Evolutionary conservation across 2,329 filamentous ascomycete species (phyloP), one percentile per base, ranked within the genome.

Genomic region (Sordariomycetes sp.): DNA sequence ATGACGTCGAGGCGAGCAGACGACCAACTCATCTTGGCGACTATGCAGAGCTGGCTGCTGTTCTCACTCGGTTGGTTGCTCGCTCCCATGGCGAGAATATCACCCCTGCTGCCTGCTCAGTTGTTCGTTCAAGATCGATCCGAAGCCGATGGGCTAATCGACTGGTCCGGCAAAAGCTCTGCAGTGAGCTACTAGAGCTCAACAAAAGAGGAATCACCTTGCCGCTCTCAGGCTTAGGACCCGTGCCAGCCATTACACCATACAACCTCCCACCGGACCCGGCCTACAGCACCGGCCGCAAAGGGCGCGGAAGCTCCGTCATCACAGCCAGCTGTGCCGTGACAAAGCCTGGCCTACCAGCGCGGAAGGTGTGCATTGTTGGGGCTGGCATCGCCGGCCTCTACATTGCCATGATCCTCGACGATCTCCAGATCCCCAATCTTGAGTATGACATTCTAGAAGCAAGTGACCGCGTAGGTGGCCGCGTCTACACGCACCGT

Each of bases 361-460:
- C 30, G 19, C 26, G 27, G 8, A 40, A 39, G 14, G 42, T 57
- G 8, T 48, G 55, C 32, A 60, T 62, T 14, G 43, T 61, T 7
- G 58, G 58, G 11, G 55, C 51, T 8, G 58, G 58, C 9, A 41
- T 47, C 6, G 43, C 57, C 6, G 58, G 58, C 6, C 45, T 61
- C 3, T 60, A 49, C 37, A 52, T 50, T 15, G 57, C 51, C 23
- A 46, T 56, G 38, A 46, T 56, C 7, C 42, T 59, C 9, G 48
- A 58, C 23, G 41, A 42, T 17, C 33, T 54, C 10, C 38, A 45
- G 11, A 40, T 48, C 15, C 41, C 43, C 7, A 45, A 50, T 21
- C 31, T 53, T 23, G 34, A 30, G 6, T 40, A 40, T 18, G 52
- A 62, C 3, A 53, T 62, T 12, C 24, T 61, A 3, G 58, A 63